A percentile compares a stretch with the other conserved stretches of the same genome.
phyloP scores from a whole-genome alignment of 805 yeast species.

The Wickerhamiella galacta region DNA sequence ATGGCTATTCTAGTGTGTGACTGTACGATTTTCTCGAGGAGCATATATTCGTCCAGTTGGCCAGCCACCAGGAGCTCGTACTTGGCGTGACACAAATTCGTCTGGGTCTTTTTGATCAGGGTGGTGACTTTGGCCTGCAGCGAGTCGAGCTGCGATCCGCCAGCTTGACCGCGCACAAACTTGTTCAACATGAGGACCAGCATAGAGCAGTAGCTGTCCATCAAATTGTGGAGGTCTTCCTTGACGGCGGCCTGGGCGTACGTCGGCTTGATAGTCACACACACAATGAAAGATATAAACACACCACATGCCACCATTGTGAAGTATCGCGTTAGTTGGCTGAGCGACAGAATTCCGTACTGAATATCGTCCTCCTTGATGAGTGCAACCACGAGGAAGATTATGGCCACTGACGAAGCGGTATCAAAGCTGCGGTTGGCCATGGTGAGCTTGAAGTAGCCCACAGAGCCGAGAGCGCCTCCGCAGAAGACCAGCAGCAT shows the following conservation, averaged over 20 bases:
- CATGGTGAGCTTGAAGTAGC: slow-evolving; percentile 52
- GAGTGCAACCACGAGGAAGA: slow-evolving; percentile 50
- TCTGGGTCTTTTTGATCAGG: slow-evolving; percentile 26
- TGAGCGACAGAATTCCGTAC: slow-evolving; percentile 38
- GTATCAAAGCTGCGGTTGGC: slow-evolving; percentile 58
- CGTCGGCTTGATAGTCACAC: slow-evolving; percentile 49
- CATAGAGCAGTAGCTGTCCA: slow-evolving; percentile 34
- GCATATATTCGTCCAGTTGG: slow-evolving; percentile 33
- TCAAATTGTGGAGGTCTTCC: slow-evolving; percentile 32
- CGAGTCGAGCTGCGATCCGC: slow-evolving; percentile 20
- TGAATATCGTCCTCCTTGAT: slow-evolving; percentile 58
- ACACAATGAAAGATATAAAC: slow-evolving; percentile 36
- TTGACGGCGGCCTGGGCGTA: slow-evolving; percentile 36
- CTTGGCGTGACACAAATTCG: slow-evolving; percentile 38
- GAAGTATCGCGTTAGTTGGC: slow-evolving; percentile 36
- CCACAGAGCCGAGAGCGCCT: slow-evolving; percentile 45
- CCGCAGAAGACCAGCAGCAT: slow-evolving; percentile 36
- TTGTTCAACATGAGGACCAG: slow-evolving; percentile 31
- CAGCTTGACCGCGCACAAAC: slow-evolving; percentile 33
- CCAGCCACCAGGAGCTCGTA: slow-evolving; percentile 44
- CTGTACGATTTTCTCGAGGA: slow-evolving; percentile 21
- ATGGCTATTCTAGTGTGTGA: slow-evolving; percentile 36
- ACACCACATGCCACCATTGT: slow-evolving; percentile 47
- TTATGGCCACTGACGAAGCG: slow-evolving; percentile 63
- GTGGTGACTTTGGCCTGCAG: slow-evolving; percentile 26